Base-by-base conservation (phyloP, 2,329 filamentous ascomycete genomes). In the Aspergillus awamori region DNA sequence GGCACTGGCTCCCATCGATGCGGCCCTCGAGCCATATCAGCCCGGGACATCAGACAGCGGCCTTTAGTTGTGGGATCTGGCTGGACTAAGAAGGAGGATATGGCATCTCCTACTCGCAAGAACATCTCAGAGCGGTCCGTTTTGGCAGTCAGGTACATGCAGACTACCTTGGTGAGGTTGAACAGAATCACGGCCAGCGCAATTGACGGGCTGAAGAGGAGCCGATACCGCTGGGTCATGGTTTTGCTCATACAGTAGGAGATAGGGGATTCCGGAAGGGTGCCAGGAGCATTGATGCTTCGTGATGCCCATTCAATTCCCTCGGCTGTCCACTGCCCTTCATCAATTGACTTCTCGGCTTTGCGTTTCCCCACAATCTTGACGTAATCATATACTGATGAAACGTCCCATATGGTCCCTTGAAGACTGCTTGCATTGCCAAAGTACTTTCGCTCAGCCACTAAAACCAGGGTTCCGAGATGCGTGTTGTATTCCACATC, bases 71-170 rank as follows among this genome's bases (percentile, higher is more conserved):
- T 57, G 26, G 26, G 30, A 47, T 66, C 64, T 8, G 64, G 62
- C 1, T 39, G 10, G 13, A 13, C 20, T 8, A 70, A 47, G 54
- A 72, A 72, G 1, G 64, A 68, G n/a, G 65, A 64, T 26, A 71
- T 49, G 2, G 70, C 69, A 28, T 72, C 70, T 7, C 70, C 70
- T 4, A 68, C 54, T 4, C 67, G 70, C 51, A 71, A 48, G 7
- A 66, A 43, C 8, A 57, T 61, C 15, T 39, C 45, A 8, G 57
- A 48, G 10, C 54, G 43, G 13, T 52, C 26, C 2, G 41, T 24
- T 3, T 41, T 30, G 2, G 56, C 56, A 2, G 58, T 54, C 10
- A 63, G 26, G 13, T 52, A 63, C 38, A 63, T 63, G 17, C 51
- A 55, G 10, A 58, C 20, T 2, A 60, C 49, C 38, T 66, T 64